Conservation (phyloP, 1,139 yeast species). For the Groenewaldozyma auringiensis region DNA sequence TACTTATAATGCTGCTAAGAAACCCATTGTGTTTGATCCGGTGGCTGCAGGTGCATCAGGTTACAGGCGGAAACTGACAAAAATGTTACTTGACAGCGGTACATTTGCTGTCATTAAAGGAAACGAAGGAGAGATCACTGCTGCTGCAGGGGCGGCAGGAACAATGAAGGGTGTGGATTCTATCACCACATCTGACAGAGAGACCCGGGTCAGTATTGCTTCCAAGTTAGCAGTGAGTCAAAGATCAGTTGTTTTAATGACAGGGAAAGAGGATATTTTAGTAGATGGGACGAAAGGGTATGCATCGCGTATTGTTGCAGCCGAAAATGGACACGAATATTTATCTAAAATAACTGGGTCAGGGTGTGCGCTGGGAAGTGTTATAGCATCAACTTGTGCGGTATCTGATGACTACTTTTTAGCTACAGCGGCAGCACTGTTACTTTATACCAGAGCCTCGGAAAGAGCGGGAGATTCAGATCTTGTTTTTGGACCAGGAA, state of each 20-base stretch:
- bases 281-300: slow-evolving; percentile 35
- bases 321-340: slow-evolving; percentile 55
- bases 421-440: slow-evolving; percentile 54
- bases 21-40: slow-evolving; percentile 77
- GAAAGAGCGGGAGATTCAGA: slow-evolving; percentile 38
- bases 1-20: slow-evolving; percentile 49
- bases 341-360: slow-evolving; percentile 82
- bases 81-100: slow-evolving; percentile 47
- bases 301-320: slow-evolving; percentile 23
- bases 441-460: slow-evolving; percentile 61
- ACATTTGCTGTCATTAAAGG: slow-evolving; percentile 73
- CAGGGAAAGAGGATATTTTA: slow-evolving; percentile 48
- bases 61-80: slow-evolving; percentile 46
- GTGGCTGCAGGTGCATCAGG: slow-evolving; percentile 84
- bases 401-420: slow-evolving; percentile 25
- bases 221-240: slow-evolving; percentile 47
- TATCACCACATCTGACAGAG: slow-evolving; percentile 32
- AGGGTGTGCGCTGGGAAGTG: slow-evolving; percentile 80
- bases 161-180: slow-evolving; percentile 54
- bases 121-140: slow-evolving; percentile 71
- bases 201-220: slow-evolving; percentile 31
- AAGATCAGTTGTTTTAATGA: slow-evolving; percentile 62
- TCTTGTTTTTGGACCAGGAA: slow-evolving; percentile 40
- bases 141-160: slow-evolving; percentile 34
- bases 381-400: slow-evolving; percentile 43